Conservation (phyloP, 225 moss, liverwort and hornwort species). For the Physcomitrellopsis africana region DNA sequence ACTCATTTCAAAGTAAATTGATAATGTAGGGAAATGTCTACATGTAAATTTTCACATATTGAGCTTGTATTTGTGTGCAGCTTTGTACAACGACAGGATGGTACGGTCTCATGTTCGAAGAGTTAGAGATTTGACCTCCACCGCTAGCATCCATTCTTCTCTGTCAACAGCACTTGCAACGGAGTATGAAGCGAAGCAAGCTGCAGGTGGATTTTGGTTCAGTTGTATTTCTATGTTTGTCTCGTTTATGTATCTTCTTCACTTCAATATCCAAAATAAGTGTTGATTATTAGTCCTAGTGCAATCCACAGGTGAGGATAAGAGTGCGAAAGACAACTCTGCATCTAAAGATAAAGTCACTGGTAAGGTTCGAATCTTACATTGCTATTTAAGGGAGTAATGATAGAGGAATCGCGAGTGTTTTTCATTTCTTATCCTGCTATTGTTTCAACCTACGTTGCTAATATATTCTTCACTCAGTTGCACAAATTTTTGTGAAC, state of each 20-base stretch:
- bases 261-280: background rate
- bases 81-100: constrained; percentile 77
- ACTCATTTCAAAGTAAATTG: background rate
- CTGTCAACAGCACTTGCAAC: constrained; percentile 74
- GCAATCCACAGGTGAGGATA: constrained; percentile 20
- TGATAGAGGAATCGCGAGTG: background rate
- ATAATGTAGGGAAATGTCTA: no score
- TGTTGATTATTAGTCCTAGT: constrained; percentile 12
- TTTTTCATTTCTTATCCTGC: background rate
- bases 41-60: background rate
- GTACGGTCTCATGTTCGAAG: constrained; percentile 75
- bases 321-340: constrained; percentile 15
- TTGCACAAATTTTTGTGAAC: constrained; percentile 1
- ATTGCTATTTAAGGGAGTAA: background rate
- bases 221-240: constrained; percentile 16
- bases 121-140: no score
- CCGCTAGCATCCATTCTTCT: constrained; percentile 67
- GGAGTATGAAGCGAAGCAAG: constrained; percentile 74
- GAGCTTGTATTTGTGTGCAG: constrained; percentile 37
- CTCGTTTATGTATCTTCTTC: constrained; percentile 4
- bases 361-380: constrained; percentile 7
- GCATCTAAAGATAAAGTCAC: constrained; percentile 13
- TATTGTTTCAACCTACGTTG: background rate
- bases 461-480: background rate
- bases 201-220: constrained; percentile 46